Evolutionary conservation across 2,329 filamentous ascomycete species (phyloP).

Genomic region (Golovinomyces cichoracearum): DNA sequence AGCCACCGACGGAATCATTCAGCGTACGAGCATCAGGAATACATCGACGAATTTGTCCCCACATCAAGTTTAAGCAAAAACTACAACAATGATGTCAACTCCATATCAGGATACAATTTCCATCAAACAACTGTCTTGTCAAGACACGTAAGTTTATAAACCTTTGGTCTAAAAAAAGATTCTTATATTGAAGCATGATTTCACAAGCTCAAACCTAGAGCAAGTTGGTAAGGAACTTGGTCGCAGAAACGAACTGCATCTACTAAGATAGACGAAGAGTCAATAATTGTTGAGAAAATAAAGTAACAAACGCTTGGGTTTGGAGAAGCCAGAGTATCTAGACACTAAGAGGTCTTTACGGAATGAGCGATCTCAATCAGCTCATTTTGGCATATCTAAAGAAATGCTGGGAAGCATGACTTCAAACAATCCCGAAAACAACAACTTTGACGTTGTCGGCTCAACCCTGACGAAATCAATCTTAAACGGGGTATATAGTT

Average conservation of each 20-base stretch:
- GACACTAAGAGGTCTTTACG: conserved; percentile 9
- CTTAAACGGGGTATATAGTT: not conserved
- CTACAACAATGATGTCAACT: not conserved
- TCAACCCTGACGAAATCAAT: not conserved
- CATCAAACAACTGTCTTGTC: not conserved
- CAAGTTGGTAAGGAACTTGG: conserved; percentile 19
- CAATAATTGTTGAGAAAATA: conserved; percentile 28
- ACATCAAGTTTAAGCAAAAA: too few species aligned
- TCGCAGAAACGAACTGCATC: conserved; percentile 30
- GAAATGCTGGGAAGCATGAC: conserved; percentile 14
- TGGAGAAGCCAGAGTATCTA: conserved; percentile 4
- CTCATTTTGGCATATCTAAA: conserved; percentile 15
- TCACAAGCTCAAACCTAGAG: not conserved
- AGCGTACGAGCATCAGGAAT: too few species aligned
- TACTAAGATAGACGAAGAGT: conserved; percentile 33
- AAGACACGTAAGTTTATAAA: not conserved
- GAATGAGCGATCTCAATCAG: conserved; percentile 11
- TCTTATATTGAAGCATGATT: not conserved
- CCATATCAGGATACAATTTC: not conserved
- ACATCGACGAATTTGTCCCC: too few species aligned
- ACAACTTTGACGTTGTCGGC: not conserved
- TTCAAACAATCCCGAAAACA: conserved; percentile 5
- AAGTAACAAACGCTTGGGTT: not conserved
- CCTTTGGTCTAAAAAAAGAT: not conserved
- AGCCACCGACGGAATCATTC: too few species aligned